Percentiles rank a stretch among this genome's conserved stretches.
Evolutionary conservation across 306 rosid genomes (phyloP).

Genomic region (barrel medic (Medicago truncatula)): DNA sequence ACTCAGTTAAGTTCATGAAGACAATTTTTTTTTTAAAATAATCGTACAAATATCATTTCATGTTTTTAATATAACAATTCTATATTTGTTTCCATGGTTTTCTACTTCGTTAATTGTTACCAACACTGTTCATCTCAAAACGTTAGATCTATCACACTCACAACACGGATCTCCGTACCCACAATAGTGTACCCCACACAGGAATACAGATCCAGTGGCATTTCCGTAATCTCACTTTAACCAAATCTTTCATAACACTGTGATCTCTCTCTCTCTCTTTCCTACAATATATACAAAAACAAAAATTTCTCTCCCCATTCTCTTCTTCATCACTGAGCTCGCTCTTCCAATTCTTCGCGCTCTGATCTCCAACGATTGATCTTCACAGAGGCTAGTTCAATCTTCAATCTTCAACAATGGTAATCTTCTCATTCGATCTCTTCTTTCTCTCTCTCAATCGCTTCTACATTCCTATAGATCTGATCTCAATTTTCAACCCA

Average conservation of each 20-base stretch:
- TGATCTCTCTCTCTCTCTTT: constrained; percentile 16
- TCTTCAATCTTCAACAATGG: constrained; percentile 68
- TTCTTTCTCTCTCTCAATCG: constrained; percentile 15
- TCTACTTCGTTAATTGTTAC: too few relatives aligned
- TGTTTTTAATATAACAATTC: too few relatives aligned
- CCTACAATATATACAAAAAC: background rate
- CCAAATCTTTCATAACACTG: constrained; percentile 41
- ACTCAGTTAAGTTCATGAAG: too few relatives aligned
- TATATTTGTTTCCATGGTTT: too few relatives aligned
- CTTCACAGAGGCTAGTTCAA: constrained; percentile 41
- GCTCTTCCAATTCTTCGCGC: constrained; percentile 49
- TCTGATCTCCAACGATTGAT: constrained; percentile 53
- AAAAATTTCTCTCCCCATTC: constrained; percentile 25
- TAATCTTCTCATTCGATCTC: constrained; percentile 53
- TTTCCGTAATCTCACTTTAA: constrained; percentile 55
- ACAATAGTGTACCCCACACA: background rate
- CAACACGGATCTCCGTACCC: background rate
- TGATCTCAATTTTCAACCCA: constrained; percentile 53
- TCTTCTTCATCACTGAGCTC: constrained; percentile 41
- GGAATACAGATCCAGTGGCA: constrained; percentile 52
- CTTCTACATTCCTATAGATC: constrained; percentile 62
- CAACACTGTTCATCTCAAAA: background rate
- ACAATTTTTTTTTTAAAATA: too few relatives aligned
- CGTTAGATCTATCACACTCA: background rate
- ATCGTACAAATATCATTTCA: too few relatives aligned